phyloP scores from a whole-genome alignment of 2,329 filamentous ascomycete genomes.

The Neofusicoccum parvum region DNA sequence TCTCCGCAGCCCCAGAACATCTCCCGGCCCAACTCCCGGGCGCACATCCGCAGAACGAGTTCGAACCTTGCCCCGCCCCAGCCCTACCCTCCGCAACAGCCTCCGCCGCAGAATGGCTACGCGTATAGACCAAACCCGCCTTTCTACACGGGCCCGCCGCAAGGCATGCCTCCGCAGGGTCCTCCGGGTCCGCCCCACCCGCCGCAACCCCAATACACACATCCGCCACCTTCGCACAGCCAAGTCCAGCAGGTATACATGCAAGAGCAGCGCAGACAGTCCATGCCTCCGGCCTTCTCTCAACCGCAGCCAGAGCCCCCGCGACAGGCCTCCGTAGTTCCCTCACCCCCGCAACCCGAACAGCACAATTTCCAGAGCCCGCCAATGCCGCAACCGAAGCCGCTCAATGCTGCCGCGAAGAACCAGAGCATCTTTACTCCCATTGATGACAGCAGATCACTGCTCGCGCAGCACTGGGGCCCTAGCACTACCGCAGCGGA shows the following conservation, averaged over 20 bases:
- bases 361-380: slow-evolving; percentile 56
- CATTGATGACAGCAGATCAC: slow-evolving; percentile 88
- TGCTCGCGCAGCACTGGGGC: slow-evolving; percentile 77
- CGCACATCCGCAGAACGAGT: slow-evolving; percentile 73
- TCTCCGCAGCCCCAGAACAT: slow-evolving; percentile 78
- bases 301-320: slow-evolving; percentile 42
- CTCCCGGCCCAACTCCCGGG: slow-evolving; percentile 78
- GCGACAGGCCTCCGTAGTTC: slow-evolving; percentile 38
- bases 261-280: slow-evolving; percentile 74
- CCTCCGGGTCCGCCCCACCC: slow-evolving; percentile 39
- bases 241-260: slow-evolving; percentile 70
- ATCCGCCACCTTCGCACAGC: slow-evolving; percentile 47
- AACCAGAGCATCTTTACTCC: slow-evolving; percentile 95
- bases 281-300: slow-evolving; percentile 70
- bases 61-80: slow-evolving; percentile 71
- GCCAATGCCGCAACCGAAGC: slow-evolving; percentile 65
- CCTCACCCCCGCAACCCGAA: slow-evolving; percentile 54
- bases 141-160: slow-evolving; percentile 71
- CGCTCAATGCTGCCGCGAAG: slow-evolving; percentile 61
- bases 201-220: slow-evolving; percentile 48
- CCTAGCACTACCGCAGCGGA: slow-evolving; percentile 56
- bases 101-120: slow-evolving; percentile 63
- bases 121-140: slow-evolving; percentile 83
- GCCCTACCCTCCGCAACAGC: slow-evolving; percentile 44
- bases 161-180: slow-evolving; percentile 49